Evolutionary conservation across 306 rosid genomes (phyloP), one percentile per base, ranked within the genome.

Genomic region (Pueraria montana): DNA sequence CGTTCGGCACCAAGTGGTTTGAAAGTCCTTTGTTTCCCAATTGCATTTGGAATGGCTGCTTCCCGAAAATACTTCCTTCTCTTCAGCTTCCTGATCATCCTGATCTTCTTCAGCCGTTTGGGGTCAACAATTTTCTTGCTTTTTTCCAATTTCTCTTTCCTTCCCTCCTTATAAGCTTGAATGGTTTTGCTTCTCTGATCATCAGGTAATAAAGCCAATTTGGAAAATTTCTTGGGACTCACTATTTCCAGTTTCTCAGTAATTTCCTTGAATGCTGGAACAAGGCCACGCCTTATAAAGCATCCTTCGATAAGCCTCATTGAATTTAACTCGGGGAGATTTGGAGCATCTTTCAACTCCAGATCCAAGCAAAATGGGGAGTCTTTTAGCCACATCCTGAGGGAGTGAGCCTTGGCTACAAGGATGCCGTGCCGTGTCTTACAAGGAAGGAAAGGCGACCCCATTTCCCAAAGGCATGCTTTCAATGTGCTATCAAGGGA

Each of bases 401-500:
- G 98, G 78, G 99, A 93, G 81, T 95, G 98, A 82, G 98, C 97
- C 90, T 95, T 93, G 0, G 99, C 99, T 53, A 95, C 82, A 32
- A 95, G 99, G 78, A 95, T 86, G 0, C 99, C 99, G 2, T 87
- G 84, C 5, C 98, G 80, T 9, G 99, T 93, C 84, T 82, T 89
- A 50, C 99, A 91, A 23, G 99, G 98, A 77, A 93, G 90, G 81
- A 95, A 95, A 42, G 99, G 99, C 2, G 99, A 95, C 3, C 97
- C 99, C 95, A 93, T 95, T 84, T 95, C 98, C 99, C 98, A 95
- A 79, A 95, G 98, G 80, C 87, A 93, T 4, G 91, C 97, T 85
- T 89, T 95, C 84, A 95, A 64, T 49, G 99, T 92, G 80, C 89
- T 92, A 58, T 89, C 85, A 5, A 95, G 98, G 5, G 99, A 95